Evolutionary conservation across 345 rosid genomes (phyloP), one percentile per base, ranked within the genome.

Genomic region (Limnanthes douglasii): DNA sequence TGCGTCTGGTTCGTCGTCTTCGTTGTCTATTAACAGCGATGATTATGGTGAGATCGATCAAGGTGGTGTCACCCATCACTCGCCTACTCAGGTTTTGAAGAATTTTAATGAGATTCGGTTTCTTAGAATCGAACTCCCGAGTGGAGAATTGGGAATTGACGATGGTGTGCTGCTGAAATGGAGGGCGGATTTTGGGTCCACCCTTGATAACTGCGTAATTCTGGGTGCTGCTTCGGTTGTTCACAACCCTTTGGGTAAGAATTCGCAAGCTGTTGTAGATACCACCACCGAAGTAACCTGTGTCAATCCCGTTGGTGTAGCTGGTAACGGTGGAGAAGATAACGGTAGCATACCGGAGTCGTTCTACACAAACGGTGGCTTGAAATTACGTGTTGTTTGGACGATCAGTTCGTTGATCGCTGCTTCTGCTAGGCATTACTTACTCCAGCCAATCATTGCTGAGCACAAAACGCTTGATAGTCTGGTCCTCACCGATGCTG

Each of bases 121-220:
- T 60, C 53, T 92, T 0, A 72, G 94, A 2, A 85, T 92, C 46
- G 94, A 81, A 53, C 51, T 92, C 11, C 96, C 99, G 3, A 61
- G 66, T 28, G 96, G 99, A 0, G 99, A 92, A 38, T 49, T 92
- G 5, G 94, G 78, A 2, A 64, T 78, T 25, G 94, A 85, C 9
- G 99, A 75, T n/a, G 94, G 94, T 0, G 82, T 78, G 15, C 34
- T 92, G 32, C 51, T 85, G 57, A 78, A 75, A 58, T 85, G 99
- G 99, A 65, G 84, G 49, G 99, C 99, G 5, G 85, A 78, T 62
- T 90, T 85, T 18, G 99, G 96, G 12, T 92, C 99, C 1, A 85
- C 93, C 1, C 78, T 92, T 20, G 93, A 85, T 37, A 69, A 64
- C 8, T 92, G 99, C 7, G 94, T 81, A 3, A 92, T 85, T 46